phyloP scores from a whole-genome alignment of 2,329 filamentous ascomycete genomes.

The Sporothrix humicola region DNA sequence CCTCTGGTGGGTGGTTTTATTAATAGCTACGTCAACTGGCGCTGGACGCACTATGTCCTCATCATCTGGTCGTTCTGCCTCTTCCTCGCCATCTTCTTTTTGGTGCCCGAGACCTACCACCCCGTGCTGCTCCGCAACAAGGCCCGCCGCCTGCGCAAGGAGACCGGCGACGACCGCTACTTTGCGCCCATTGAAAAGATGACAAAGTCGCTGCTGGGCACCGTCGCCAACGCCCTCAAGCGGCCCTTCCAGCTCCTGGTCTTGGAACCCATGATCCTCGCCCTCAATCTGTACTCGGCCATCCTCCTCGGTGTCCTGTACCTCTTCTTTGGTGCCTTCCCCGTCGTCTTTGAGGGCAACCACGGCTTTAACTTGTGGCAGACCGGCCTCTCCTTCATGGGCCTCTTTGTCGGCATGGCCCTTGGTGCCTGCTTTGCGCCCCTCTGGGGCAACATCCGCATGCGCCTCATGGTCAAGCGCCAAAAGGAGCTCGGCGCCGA shows the following conservation, averaged over 20 bases:
- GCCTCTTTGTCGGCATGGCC: conserved; percentile 71
- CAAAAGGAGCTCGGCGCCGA: conserved; percentile 56
- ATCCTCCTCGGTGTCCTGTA: conserved; percentile 88
- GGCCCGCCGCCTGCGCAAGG: conserved; percentile 69
- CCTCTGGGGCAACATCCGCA: conserved; percentile 68
- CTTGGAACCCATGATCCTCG: conserved; percentile 84
- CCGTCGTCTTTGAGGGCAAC: conserved; percentile 74
- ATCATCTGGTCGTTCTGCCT: conserved; percentile 79
- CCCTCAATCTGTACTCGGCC: conserved; percentile 80
- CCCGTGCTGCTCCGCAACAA: conserved; percentile 75
- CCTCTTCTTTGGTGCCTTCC: conserved; percentile 88
- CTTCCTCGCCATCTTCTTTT: conserved; percentile 66
- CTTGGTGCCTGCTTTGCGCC: conserved; percentile 66
- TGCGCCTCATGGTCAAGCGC: conserved; percentile 60
- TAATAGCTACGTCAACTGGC: conserved; percentile 74
- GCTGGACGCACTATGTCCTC: conserved; percentile 84
- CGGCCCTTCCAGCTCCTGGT: conserved; percentile 80
- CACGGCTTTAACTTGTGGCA: conserved; percentile 82
- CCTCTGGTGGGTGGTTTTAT: conserved; percentile 78
- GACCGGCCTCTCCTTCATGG: conserved; percentile 77
- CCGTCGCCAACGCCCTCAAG: conserved; percentile 63
- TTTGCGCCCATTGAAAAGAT: conserved; percentile 75
- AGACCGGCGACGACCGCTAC: conserved; percentile 79
- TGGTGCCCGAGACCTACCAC: conserved; percentile 89
- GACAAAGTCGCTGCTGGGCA: conserved; percentile 65